Conservation (phyloP, 2,329 filamentous ascomycete species). For the Ceratocystis ficicola region DNA sequence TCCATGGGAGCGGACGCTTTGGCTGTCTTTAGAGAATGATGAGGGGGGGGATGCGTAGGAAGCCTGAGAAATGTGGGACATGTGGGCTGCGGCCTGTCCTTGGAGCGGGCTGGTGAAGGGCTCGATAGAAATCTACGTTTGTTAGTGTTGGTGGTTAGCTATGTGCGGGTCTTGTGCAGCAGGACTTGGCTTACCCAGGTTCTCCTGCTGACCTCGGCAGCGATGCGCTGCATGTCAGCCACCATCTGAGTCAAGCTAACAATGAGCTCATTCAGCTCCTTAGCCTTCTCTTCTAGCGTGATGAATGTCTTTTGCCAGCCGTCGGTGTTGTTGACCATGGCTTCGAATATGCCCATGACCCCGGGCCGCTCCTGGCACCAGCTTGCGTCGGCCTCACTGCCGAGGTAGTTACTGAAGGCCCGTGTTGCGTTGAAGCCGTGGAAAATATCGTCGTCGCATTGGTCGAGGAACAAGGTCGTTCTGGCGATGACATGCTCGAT, state of each 20-base stretch:
- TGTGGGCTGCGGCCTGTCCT: conserved; percentile 18
- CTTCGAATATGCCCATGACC: conserved; percentile 61
- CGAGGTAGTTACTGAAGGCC: conserved; percentile 65
- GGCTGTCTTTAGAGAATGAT: conserved; percentile 14
- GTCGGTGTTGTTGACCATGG: conserved; percentile 86
- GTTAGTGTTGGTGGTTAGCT: conserved; percentile 2
- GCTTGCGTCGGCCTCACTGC: conserved; percentile 48
- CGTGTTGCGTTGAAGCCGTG: conserved; percentile 65
- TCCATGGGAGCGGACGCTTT: conserved; percentile 16
- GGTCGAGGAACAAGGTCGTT: conserved; percentile 62
- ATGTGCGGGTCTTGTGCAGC: neutral
- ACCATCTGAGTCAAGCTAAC: conserved; percentile 62
- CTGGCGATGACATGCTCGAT: conserved; percentile 82
- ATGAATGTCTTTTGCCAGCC: conserved; percentile 77
- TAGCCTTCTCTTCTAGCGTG: conserved; percentile 60
- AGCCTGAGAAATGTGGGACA: conserved; percentile 19
- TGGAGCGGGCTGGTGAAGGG: conserved; percentile 14
- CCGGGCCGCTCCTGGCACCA: conserved; percentile 51
- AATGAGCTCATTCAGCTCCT: conserved; percentile 44
- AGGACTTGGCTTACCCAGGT: conserved; percentile 49
- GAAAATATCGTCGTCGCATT: conserved; percentile 64
- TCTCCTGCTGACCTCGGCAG: conserved; percentile 68
- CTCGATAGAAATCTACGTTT: conserved; percentile 18
- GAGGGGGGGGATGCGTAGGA: conserved; percentile 16
- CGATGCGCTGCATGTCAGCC: conserved; percentile 73